phyloP scores from a whole-genome alignment of 768 basidiomycete genomes.

The Boletus pseudopeckii region DNA sequence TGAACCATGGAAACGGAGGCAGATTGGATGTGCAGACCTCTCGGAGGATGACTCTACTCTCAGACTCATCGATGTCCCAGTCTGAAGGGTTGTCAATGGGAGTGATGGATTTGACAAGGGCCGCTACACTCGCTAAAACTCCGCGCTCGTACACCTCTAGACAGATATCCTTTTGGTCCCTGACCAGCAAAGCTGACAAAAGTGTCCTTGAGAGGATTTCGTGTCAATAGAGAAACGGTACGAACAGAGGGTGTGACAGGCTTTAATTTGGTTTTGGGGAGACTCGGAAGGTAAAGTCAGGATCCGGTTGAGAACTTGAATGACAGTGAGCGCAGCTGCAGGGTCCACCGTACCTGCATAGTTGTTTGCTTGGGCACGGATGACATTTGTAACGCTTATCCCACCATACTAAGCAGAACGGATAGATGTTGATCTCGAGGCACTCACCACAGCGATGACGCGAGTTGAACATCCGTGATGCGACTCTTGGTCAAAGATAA shows the following conservation, averaged over 20 bases:
- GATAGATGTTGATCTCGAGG: background rate
- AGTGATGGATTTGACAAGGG: constrained; percentile 51
- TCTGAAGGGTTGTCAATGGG: constrained; percentile 44
- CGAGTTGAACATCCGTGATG: constrained; percentile 58
- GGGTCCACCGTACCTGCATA: constrained; percentile 39
- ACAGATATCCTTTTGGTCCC: constrained; percentile 67
- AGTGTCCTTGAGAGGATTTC: background rate
- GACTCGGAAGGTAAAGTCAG: constrained; percentile 43
- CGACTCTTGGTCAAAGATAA: constrained; percentile 58
- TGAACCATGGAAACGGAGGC: background rate
- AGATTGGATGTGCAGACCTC: constrained; percentile 44
- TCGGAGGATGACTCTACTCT: constrained; percentile 50
- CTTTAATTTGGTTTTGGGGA: constrained; percentile 50
- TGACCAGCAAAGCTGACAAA: constrained; percentile 56
- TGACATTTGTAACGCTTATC: constrained; percentile 55
- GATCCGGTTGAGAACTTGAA: constrained; percentile 66
- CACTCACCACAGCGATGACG: constrained; percentile 65
- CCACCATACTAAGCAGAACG: background rate
- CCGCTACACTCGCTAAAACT: constrained; percentile 52
- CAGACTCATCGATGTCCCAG: constrained; percentile 71
- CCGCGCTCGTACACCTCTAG: constrained; percentile 69
- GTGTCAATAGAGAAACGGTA: constrained; percentile 8
- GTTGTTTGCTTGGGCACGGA: constrained; percentile 45
- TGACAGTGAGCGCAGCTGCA: constrained; percentile 52
- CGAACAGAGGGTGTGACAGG: constrained; percentile 76